Conservation (phyloP, 345 rosid species). For the Linum trigynum region DNA sequence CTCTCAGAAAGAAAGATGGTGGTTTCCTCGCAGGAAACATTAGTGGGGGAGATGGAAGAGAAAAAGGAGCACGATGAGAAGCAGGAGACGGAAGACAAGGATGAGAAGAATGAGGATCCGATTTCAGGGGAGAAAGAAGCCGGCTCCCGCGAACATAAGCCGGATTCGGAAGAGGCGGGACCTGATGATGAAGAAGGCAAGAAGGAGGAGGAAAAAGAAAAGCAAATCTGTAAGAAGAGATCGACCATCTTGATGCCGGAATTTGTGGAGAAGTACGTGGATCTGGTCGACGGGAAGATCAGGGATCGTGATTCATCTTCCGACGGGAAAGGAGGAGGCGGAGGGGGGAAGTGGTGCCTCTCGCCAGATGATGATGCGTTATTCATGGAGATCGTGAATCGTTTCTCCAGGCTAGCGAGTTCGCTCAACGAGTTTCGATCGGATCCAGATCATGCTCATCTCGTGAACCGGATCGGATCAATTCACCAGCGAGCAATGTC, state of each 20-base stretch:
- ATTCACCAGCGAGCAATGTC: slow-evolving; percentile 70
- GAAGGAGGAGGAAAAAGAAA: not conserved
- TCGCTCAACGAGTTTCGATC: slow-evolving; percentile 27
- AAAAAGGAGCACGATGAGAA: not conserved
- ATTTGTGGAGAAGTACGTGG: slow-evolving; percentile 48
- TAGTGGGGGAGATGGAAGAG: not conserved
- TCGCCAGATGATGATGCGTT: slow-evolving; percentile 32
- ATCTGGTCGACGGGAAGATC: slow-evolving; percentile 43
- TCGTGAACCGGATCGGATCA: slow-evolving; percentile 45
- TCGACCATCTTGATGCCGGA: slow-evolving; percentile 33
- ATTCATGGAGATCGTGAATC: slow-evolving; percentile 40
- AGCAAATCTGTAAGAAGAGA: not conserved
- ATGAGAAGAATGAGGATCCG: not conserved
- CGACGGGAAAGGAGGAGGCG: slow-evolving; percentile 18
- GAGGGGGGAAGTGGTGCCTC: slow-evolving; percentile 24
- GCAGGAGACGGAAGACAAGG: not conserved
- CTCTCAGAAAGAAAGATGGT: slow-evolving; percentile 5
- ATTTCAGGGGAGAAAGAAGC: too few species aligned
- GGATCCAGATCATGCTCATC: slow-evolving; percentile 22
- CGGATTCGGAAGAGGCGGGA: too few species aligned
- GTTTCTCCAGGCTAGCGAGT: slow-evolving; percentile 42
- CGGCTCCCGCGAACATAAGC: too few species aligned
- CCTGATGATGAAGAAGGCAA: too few species aligned
- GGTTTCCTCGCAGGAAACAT: not conserved
- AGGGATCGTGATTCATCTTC: slow-evolving; percentile 24